A percentile compares a stretch with the other conserved stretches of the same genome.
Evolutionary conservation across 78 protist genomes (phyloP).

Genomic region (Dictyostelium purpureum): DNA sequence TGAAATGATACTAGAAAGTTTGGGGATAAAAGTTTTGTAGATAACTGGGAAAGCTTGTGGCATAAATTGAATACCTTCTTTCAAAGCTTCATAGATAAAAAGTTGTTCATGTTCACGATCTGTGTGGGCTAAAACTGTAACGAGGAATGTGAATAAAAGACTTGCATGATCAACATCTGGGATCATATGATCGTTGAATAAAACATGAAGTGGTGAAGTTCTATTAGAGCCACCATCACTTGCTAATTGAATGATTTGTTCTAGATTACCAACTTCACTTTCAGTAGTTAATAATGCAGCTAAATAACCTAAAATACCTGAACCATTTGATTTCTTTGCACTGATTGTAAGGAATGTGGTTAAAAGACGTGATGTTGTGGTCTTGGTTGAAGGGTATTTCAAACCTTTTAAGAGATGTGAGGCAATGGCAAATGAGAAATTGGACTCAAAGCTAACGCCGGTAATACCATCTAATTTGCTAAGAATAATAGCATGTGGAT

Average conservation of each 20-base stretch:
- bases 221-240: neutral
- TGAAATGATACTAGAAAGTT: constrained; percentile 30
- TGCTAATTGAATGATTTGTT: constrained; percentile 32
- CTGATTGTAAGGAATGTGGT: constrained; percentile 42
- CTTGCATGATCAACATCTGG: constrained; percentile 47
- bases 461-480: constrained; percentile 21
- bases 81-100: constrained; percentile 62
- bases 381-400: constrained; percentile 54
- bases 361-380: constrained; percentile 37
- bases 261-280: constrained; percentile 39
- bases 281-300: constrained; percentile 53
- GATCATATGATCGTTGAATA: constrained; percentile 55
- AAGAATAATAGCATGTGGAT: neutral
- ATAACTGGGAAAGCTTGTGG: constrained; percentile 78
- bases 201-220: neutral
- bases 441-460: constrained; percentile 25
- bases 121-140: constrained; percentile 39
- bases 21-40: constrained; percentile 56
- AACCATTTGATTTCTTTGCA: constrained; percentile 28
- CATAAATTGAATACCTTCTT: constrained; percentile 72
- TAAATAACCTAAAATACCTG: constrained; percentile 17
- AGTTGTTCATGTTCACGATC: constrained; percentile 78
- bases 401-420: constrained; percentile 50
- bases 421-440: constrained; percentile 72
- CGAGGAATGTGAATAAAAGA: constrained; percentile 48